Evolutionary conservation across 1,139 yeast genomes (phyloP), one percentile per base, ranked within the genome.

Genomic region (Taphrina flavorubra): DNA sequence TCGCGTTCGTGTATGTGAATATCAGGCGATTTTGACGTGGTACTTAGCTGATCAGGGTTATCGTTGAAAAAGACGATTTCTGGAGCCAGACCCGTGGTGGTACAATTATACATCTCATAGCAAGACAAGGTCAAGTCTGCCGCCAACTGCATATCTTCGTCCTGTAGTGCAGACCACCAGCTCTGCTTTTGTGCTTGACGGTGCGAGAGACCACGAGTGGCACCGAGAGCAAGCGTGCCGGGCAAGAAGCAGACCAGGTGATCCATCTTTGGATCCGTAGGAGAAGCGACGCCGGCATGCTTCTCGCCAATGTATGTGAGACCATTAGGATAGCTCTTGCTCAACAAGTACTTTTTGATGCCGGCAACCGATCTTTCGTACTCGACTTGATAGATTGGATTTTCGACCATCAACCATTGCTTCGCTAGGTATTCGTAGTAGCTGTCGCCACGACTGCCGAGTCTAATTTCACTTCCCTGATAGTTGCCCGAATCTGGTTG

Each of bases 211-310:
- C 98, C 98, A 62, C 84, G 85, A 2, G 95, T 92, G 18, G 97
- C 97, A 39, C 97, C 97, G 66, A 92, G 80, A 0, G 97, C 96
- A 72, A 92, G 84, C 74, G 90, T 83, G 0, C 97, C 97, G 69
- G 97, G 97, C 75, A 90, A 87, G 79, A 91, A 92, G 78, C 98
- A 92, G 31, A 91, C 97, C 72, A 91, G 81, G 78, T 92, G 97
- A 76, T 92, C 98, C 97, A 92, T 91, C 77, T 91, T 92, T 20
- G 86, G 80, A n/a, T 88, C 85, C 7, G 88, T 78, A 1, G 81
- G 79, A 16, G 78, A 77, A 0, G 87, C 87, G 20, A 90, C 75
- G 8, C 97, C 97, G 44, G 78, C 74, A 36, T 88, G 90, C 66
- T 86, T 82, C 77, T 92, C 98, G 13, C 97, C 97, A 71, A 92